Evolutionary conservation across 1,284 basidiomycete species (phyloP).

Genomic region (Grifola frondosa): DNA sequence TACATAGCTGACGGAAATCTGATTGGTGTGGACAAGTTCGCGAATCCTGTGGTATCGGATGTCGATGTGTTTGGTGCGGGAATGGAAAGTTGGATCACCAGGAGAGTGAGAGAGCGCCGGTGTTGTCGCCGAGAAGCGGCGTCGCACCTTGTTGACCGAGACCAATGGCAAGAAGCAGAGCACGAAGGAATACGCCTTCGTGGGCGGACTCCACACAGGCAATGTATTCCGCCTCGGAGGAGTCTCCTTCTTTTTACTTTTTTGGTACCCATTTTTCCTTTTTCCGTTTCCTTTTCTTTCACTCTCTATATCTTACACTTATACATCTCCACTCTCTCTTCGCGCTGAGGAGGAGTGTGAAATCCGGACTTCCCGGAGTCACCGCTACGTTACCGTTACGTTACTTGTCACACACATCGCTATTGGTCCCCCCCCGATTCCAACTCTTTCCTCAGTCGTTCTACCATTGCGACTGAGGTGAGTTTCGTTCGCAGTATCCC

Average conservation of each 20-base stretch:
- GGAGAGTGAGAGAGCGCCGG: conserved; percentile 11
- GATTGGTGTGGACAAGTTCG: conserved; percentile 23
- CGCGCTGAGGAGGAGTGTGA: conserved; percentile 8
- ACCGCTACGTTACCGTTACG: too few relatives aligned
- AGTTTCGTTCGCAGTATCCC: too few relatives aligned
- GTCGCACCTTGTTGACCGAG: not conserved
- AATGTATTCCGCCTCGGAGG: conserved; percentile 36
- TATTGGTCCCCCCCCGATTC: too few relatives aligned
- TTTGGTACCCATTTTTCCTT: not conserved
- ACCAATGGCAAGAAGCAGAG: conserved; percentile 16
- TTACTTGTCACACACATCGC: too few relatives aligned
- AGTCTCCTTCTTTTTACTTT: conserved; percentile 1
- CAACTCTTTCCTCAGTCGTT: too few relatives aligned
- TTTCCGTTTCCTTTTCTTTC: not conserved
- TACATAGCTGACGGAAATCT: conserved; percentile 23
- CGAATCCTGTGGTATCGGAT: conserved; percentile 38
- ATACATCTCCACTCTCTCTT: not conserved
- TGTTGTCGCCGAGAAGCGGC: conserved; percentile 14
- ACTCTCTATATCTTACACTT: not conserved
- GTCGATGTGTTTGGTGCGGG: conserved; percentile 45
- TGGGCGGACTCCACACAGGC: conserved; percentile 17
- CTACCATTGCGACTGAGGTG: too few relatives aligned
- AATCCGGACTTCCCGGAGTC: too few relatives aligned
- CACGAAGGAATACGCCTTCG: conserved; percentile 20
- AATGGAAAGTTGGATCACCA: conserved; percentile 14